Base-by-base conservation (phyloP, 331 rosid genomes). In the Pyracantha coccinea region DNA sequence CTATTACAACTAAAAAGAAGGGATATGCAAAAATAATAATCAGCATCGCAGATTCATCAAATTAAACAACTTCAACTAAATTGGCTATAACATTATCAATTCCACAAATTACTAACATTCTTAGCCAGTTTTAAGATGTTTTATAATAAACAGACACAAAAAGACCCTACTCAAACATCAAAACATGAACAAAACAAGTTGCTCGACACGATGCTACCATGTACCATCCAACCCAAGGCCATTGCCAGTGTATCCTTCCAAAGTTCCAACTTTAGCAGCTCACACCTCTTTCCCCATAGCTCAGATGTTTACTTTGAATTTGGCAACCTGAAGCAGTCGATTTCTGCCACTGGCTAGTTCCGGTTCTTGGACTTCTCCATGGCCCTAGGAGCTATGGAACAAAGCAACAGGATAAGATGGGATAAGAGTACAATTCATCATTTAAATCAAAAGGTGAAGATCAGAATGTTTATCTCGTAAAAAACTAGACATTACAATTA, bases 291-390 rank as follows among this genome's bases (percentile, higher is more conserved):
- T 74, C 60, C 76, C 66, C 77, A 67, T 54, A 68, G 68, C 61
- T 38, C 57, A 68, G 28, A 44, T 24, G 58, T 75, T 38, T 66
- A 78, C 76, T 66, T 70, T 62, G 41, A 35, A 35, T 35, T 35
- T 35, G 41, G 3, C 12, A 35, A 35, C 41, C 41, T 7, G 41
- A 35, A 35, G 41, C 41, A 35, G 41, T 35, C 41, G 54, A 61
- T 77, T 62, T 71, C 31, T 8, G 79, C 75, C 72, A 58, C 78
- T 44, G 55, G 68, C 82, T 89, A 86, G 80, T 76, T 79, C 80
- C 92, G 77, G 86, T 80, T 86, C 83, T 78, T 91, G 77, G 95
- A 90, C 81, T 93, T 93, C 63, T 89, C 98, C 95, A 86, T 79
- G 68, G 93, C 87, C 87, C 93, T 82, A 13, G 98, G 98, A 75